Evolutionary conservation across 768 basidiomycete species (phyloP).

Genomic region (Naganishia vaughanmartiniae): DNA sequence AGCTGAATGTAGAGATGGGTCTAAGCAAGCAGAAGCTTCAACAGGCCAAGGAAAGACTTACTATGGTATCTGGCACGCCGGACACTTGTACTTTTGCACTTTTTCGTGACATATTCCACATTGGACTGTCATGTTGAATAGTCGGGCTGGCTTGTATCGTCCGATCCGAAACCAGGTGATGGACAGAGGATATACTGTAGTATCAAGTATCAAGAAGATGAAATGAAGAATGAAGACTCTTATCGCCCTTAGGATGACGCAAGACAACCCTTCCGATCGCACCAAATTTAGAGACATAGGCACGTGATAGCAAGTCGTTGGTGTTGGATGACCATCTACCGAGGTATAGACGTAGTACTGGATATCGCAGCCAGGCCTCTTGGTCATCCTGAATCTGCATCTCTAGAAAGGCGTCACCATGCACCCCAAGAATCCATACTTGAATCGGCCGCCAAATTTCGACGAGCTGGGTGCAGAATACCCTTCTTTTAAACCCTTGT

Average conservation of each 20-base stretch:
- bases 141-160: no score
- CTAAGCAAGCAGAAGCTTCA: neutral
- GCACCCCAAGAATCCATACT: slow-evolving; percentile 58
- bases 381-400: no score
- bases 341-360: neutral
- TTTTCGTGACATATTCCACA: slow-evolving; percentile 14
- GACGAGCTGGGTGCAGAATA: slow-evolving; percentile 59
- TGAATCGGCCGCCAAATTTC: slow-evolving; percentile 60
- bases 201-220: neutral
- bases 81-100: slow-evolving; percentile 18
- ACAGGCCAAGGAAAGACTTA: neutral
- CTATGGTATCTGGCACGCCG: slow-evolving; percentile 15
- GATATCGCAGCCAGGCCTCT: neutral
- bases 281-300: neutral
- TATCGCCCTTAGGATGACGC: slow-evolving; percentile 4
- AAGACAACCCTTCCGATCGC: slow-evolving; percentile 1
- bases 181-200: no score
- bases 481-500: slow-evolving; percentile 62
- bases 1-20: neutral
- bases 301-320: slow-evolving; percentile 2
- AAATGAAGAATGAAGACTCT: no score
- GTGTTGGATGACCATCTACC: neutral
- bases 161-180: no score
- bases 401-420: slow-evolving; percentile 29
- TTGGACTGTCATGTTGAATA: neutral